These are phyloP conservation scores for Pseudogymnoascus sp. DNA, from an alignment of 2,329 filamentous ascomycete genomes.

Conservation along the genomic window DNA sequence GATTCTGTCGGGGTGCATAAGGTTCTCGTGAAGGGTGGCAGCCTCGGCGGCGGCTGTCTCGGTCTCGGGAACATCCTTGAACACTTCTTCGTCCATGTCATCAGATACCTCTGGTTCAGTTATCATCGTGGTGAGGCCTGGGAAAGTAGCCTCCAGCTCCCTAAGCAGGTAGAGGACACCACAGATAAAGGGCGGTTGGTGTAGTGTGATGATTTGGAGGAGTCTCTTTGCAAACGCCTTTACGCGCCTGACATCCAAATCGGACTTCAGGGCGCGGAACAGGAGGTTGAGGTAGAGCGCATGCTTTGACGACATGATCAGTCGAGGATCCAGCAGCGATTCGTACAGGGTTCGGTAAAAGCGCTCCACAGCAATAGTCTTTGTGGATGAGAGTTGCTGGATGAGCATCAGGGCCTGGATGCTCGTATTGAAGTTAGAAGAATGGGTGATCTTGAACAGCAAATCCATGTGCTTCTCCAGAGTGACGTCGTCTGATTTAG, in stretches of 20 bases:
- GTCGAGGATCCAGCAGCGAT: constrained; percentile 81
- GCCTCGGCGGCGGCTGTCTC: constrained; percentile 31
- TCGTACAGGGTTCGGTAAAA: constrained; percentile 97
- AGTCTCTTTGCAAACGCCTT: constrained; percentile 95
- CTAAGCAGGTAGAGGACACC: constrained; percentile 85
- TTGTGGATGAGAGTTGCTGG: constrained; percentile 77
- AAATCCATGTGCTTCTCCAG: constrained; percentile 88
- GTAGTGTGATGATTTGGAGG: constrained; percentile 76
- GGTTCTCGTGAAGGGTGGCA: constrained; percentile 21
- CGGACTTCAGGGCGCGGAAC: constrained; percentile 79
- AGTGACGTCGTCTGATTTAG: constrained; percentile 67
- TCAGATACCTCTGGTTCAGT: constrained; percentile 74
- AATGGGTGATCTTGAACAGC: constrained; percentile 92
- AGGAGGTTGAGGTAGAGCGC: constrained; percentile 89
- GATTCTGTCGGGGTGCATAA: constrained; percentile 5
- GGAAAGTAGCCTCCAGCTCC: constrained; percentile 73
- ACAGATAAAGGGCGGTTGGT: constrained; percentile 88
- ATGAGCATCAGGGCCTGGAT: constrained; percentile 93
- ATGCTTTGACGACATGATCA: constrained; percentile 88
- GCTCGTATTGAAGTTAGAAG: constrained; percentile 97
- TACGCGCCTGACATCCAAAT: constrained; percentile 82
- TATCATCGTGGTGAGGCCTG: constrained; percentile 69
- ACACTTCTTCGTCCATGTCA: constrained; percentile 49
- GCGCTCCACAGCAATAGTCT: constrained; percentile 75
- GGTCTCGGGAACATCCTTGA: constrained; percentile 57